Percentiles rank a stretch among this genome's conserved stretches.
Conservation (phyloP, 2,329 filamentous ascomycete genomes). For the Ophiocordyceps camponoti-rufipedis region DNA sequence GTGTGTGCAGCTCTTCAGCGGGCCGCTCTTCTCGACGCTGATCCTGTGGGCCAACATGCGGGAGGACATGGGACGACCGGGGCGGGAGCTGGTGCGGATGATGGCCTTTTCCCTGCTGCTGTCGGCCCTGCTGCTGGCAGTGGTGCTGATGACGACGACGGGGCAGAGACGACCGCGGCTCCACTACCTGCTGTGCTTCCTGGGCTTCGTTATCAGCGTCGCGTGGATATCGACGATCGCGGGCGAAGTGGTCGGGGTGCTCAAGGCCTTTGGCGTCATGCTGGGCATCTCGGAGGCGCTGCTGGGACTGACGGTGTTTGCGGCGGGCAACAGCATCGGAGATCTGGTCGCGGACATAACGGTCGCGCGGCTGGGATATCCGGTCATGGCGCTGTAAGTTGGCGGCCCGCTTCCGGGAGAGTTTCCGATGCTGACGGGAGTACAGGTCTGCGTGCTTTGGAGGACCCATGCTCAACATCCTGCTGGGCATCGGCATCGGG, state of each 20-base stretch:
- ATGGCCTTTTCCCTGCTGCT: constrained; percentile 46
- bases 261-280: constrained; percentile 86
- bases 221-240: constrained; percentile 95
- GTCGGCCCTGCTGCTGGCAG: constrained; percentile 47
- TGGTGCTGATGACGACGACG: constrained; percentile 52
- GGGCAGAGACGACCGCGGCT: constrained; percentile 50
- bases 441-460: constrained; percentile 75
- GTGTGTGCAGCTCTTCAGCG: constrained; percentile 67
- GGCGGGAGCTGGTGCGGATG: constrained; percentile 33
- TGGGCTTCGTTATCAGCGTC: constrained; percentile 81
- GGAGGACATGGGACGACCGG: constrained; percentile 36
- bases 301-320: constrained; percentile 86
- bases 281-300: constrained; percentile 88
- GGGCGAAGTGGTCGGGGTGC: constrained; percentile 82
- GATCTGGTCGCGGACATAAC: constrained; percentile 92
- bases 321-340: constrained; percentile 85
- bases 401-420: background rate
- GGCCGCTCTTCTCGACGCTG: constrained; percentile 64
- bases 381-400: constrained; percentile 73
- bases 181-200: constrained; percentile 64
- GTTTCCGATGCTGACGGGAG: background rate
- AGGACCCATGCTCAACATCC: constrained; percentile 95
- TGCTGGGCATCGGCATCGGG: constrained; percentile 83
- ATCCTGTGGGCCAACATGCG: constrained; percentile 54
- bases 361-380: constrained; percentile 79